phyloP scores from a whole-genome alignment of 1,284 basidiomycete genomes.

The Melampsora americana region DNA sequence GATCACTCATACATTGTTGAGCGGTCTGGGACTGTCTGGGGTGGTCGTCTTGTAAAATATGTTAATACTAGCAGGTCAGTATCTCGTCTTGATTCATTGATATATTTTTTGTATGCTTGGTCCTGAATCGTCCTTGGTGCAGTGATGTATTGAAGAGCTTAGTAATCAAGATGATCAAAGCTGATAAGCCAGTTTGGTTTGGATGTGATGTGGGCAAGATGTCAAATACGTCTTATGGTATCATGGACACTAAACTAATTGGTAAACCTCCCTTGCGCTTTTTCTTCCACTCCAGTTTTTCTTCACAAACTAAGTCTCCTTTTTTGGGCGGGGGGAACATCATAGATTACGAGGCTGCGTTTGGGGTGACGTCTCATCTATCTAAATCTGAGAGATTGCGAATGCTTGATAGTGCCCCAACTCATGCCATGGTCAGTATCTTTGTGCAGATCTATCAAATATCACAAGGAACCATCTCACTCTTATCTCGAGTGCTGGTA shows the following conservation, averaged over 20 bases:
- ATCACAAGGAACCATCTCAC: neutral
- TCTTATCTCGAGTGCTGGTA: constrained; percentile 58
- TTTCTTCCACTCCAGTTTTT: too few relatives aligned
- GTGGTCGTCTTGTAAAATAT: constrained; percentile 75
- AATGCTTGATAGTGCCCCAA: constrained; percentile 79
- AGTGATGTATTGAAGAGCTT: constrained; percentile 20
- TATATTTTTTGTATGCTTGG: too few relatives aligned
- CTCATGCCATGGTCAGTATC: constrained; percentile 65
- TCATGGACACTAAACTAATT: constrained; percentile 81
- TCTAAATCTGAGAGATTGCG: constrained; percentile 80
- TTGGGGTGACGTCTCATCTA: constrained; percentile 62
- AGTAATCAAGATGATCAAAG: constrained; percentile 66
- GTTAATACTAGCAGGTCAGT: constrained; percentile 80
- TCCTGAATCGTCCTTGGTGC: neutral
- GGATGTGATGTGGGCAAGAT: constrained; percentile 67
- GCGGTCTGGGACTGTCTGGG: constrained; percentile 86
- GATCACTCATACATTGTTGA: constrained; percentile 86
- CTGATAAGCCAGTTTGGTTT: constrained; percentile 73
- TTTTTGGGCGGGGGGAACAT: too few relatives aligned
- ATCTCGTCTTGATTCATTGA: constrained; percentile 54
- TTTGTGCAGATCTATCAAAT: too few relatives aligned
- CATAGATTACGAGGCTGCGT: constrained; percentile 53
- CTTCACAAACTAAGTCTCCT: too few relatives aligned
- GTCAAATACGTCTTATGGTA: constrained; percentile 59
- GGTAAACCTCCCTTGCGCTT: constrained; percentile 55